Evolutionary conservation across 805 yeast species (phyloP), one percentile per base, ranked within the genome.

Genomic region (Cyberlindnera meyerae): DNA sequence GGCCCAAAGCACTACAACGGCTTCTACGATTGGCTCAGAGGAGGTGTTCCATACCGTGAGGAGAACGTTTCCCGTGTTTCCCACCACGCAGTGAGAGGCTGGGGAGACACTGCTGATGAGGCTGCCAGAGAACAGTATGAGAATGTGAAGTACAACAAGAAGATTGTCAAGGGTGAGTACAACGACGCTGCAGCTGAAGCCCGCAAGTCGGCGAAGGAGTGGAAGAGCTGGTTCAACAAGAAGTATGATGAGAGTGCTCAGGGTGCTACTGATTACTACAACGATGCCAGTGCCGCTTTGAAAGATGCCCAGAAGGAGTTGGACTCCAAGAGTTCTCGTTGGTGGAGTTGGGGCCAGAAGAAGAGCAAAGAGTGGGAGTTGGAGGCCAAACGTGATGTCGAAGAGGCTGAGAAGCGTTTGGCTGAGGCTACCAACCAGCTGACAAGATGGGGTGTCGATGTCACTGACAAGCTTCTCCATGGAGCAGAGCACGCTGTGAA

Each of bases 41-140:
- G 54, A 12, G 51, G 48, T 17, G 34, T 34, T 21, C 36, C 55
- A 33, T 39, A 50, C 6, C 50, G 50, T 24, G 33, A 21, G 24
- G 42, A 34, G 31, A 12, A 27, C 5, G 47, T 51, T 27, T 68
- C 68, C 3, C 48, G 55, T 27, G 45, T 46, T 5, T 58, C 72
- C 1, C 57, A 58, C 18, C 53, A 51, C 18, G 58, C 70, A 0
- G 54, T 67, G 8, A 57, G 63, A 36, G 75, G 74, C 4, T 69
- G 73, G 71, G 73, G 75, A 14, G 68, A 65, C 32, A 50, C 57
- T 31, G 75, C 74, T 5, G 54, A 62, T 11, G 61, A 56, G 24
- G 60, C 66, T 40, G 67, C 76, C 2, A 52, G 55, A 12, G 76
- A 71, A 17, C 68, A 68, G 43, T 53, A 60, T 13, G 55, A 56